Evolutionary conservation across 1,284 basidiomycete species (phyloP).

Genomic region (Boletus sp.): DNA sequence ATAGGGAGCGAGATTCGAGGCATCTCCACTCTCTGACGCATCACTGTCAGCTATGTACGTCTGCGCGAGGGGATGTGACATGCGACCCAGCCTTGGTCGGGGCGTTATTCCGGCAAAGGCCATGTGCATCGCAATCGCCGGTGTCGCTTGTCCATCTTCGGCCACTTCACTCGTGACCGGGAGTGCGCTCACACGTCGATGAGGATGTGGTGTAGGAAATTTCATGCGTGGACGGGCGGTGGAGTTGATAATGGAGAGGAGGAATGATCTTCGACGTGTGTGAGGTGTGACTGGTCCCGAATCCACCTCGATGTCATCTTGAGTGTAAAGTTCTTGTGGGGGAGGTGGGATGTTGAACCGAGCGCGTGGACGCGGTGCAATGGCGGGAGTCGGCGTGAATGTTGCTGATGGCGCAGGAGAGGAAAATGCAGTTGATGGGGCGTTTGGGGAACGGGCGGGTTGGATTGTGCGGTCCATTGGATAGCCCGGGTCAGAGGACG

Average conservation of each 20-base stretch:
- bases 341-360: slow-evolving; percentile 51
- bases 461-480: slow-evolving; percentile 27
- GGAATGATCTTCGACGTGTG: slow-evolving; percentile 67
- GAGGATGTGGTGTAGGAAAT: slow-evolving; percentile 61
- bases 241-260: slow-evolving; percentile 74
- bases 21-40: slow-evolving; percentile 21
- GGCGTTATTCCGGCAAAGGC: slow-evolving; percentile 65
- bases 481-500: slow-evolving; percentile 34
- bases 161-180: slow-evolving; percentile 18
- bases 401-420: slow-evolving; percentile 47
- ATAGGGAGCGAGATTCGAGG: slow-evolving; percentile 7
- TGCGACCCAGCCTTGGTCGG: slow-evolving; percentile 43
- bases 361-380: slow-evolving; percentile 53
- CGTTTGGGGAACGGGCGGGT: slow-evolving; percentile 21
- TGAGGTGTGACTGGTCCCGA: slow-evolving; percentile 54
- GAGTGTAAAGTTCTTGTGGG: slow-evolving; percentile 34
- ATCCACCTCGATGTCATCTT: slow-evolving; percentile 26
- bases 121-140: slow-evolving; percentile 35
- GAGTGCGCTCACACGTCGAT: slow-evolving; percentile 32
- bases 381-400: slow-evolving; percentile 63
- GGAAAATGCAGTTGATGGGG: slow-evolving; percentile 33
- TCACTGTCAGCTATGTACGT: slow-evolving; percentile 20
- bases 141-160: slow-evolving; percentile 22
- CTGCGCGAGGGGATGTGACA: slow-evolving; percentile 62
- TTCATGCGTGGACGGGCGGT: slow-evolving; percentile 67